These are phyloP conservation scores for Tricladium varicosporioides DNA, from an alignment of 2,329 filamentous ascomycete species.

Conservation along the genomic window DNA sequence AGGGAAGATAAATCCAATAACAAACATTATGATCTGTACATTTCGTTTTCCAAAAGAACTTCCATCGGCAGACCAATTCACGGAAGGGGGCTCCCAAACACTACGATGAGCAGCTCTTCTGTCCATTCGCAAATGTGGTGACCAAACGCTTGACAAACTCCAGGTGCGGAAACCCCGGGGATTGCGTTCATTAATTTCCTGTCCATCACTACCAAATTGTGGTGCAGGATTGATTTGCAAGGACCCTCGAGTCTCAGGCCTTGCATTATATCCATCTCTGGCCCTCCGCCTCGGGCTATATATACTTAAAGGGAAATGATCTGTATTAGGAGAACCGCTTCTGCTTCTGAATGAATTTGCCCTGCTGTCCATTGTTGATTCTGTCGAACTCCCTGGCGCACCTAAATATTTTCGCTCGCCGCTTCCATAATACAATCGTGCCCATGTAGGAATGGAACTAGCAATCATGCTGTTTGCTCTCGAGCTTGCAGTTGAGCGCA, in stretches of 20 bases:
- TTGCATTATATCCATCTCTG: conserved; percentile 36
- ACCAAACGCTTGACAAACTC: conserved; percentile 67
- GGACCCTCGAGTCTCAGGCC: conserved; percentile 35
- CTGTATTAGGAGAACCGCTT: conserved; percentile 48
- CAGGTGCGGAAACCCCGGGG: conserved; percentile 38
- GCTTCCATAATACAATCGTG: conserved; percentile 68
- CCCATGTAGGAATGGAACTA: conserved; percentile 44
- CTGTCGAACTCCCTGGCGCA: conserved; percentile 30
- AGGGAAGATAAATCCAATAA: conserved; percentile 74
- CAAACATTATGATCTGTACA: conserved; percentile 72
- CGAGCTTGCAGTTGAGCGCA: conserved; percentile 39
- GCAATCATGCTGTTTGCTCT: conserved; percentile 43
- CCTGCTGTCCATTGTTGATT: conserved; percentile 42
- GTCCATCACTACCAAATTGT: conserved; percentile 14
- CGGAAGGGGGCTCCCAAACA: conserved; percentile 71
- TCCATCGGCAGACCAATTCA: conserved; percentile 62
- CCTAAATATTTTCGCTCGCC: conserved; percentile 56
- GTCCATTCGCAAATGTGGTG: conserved; percentile 68
- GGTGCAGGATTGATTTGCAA: conserved; percentile 44
- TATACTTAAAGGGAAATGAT: conserved; percentile 46
- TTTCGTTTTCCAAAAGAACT: conserved; percentile 66
- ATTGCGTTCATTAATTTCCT: conserved; percentile 14
- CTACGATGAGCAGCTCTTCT: conserved; percentile 55
- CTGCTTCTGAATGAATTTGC: conserved; percentile 44
- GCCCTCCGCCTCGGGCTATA: conserved; percentile 46